Percentiles rank a stretch among this genome's conserved stretches.
These are phyloP conservation scores for Ambrosia trifida DNA, from an alignment of 129 eudicot species.

Conservation along the genomic window DNA sequence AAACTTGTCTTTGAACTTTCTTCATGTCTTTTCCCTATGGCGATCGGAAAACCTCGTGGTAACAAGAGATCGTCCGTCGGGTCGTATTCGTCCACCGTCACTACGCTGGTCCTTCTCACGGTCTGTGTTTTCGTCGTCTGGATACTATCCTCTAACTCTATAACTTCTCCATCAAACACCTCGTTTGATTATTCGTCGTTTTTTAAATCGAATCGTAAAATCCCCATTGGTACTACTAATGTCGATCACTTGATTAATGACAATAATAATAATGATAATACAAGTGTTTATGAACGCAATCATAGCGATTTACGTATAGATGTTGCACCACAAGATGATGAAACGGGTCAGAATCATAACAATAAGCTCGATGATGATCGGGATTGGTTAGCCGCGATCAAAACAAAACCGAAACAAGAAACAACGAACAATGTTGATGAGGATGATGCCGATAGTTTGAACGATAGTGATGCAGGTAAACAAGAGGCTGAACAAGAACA, in stretches of 20 bases:
- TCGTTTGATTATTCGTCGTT: constrained; percentile 6
- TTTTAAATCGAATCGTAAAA: constrained; percentile 25
- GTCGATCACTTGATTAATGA: background rate
- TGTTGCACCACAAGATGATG: constrained; percentile 38
- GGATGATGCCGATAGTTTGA: constrained; percentile 33
- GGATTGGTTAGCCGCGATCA: constrained; percentile 1
- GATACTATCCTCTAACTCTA: constrained; percentile 51
- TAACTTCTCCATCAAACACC: constrained; percentile 30
- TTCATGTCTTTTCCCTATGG: constrained; percentile 38
- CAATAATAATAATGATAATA: background rate
- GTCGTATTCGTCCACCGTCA: constrained; percentile 47
- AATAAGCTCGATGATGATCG: constrained; percentile 25
- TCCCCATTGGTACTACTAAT: constrained; percentile 19
- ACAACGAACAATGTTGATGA: background rate
- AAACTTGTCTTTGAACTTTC: constrained; percentile 32
- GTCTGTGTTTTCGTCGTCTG: constrained; percentile 57
- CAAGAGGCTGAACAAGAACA: constrained; percentile 33
- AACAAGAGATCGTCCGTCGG: constrained; percentile 49
- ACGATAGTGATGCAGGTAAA: constrained; percentile 32
- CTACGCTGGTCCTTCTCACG: constrained; percentile 40
- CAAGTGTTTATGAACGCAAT: constrained; percentile 34
- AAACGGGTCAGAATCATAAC: background rate
- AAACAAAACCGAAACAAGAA: constrained; percentile 14
- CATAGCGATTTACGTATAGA: constrained; percentile 49
- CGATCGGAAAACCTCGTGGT: constrained; percentile 49